A percentile compares a stretch with the other conserved stretches of the same genome.
These are phyloP conservation scores for Bruguiera hainesii DNA, from an alignment of 441 rosid genomes.

Conservation along the genomic window DNA sequence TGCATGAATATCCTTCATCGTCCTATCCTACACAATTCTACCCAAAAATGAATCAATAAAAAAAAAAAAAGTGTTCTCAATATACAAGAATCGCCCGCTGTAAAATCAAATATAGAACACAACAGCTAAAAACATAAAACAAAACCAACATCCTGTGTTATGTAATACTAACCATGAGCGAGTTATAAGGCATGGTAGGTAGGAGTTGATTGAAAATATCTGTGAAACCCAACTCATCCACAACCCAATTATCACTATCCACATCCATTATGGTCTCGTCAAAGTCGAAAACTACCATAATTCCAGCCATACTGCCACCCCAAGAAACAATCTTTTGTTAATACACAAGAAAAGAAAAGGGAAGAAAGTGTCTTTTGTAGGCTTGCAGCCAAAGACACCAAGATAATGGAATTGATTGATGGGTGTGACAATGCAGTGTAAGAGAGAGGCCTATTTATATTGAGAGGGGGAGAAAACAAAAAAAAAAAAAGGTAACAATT, in stretches of 20 bases:
- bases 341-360: too few species aligned
- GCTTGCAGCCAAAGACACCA: too few species aligned
- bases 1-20: conserved; percentile 50
- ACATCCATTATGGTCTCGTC: conserved; percentile 3
- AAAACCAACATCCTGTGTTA: background rate
- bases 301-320: background rate
- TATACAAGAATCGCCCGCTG: too few species aligned
- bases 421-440: too few species aligned
- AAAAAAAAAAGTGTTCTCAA: too few species aligned
- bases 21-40: conserved; percentile 35
- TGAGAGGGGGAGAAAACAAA: background rate
- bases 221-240: background rate
- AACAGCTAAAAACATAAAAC: background rate
- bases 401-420: too few species aligned
- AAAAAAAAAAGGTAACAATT: background rate
- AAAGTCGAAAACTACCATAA: background rate
- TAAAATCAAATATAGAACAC: background rate
- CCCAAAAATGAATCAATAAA: too few species aligned
- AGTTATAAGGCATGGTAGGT: background rate
- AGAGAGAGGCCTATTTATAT: too few species aligned
- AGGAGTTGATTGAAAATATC: background rate
- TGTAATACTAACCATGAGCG: background rate
- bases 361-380: too few species aligned
- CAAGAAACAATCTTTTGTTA: too few species aligned
- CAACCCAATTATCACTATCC: background rate